These are phyloP conservation scores for Microdochium paspali DNA, from an alignment of 2,329 filamentous ascomycete species.

Conservation along the genomic window DNA sequence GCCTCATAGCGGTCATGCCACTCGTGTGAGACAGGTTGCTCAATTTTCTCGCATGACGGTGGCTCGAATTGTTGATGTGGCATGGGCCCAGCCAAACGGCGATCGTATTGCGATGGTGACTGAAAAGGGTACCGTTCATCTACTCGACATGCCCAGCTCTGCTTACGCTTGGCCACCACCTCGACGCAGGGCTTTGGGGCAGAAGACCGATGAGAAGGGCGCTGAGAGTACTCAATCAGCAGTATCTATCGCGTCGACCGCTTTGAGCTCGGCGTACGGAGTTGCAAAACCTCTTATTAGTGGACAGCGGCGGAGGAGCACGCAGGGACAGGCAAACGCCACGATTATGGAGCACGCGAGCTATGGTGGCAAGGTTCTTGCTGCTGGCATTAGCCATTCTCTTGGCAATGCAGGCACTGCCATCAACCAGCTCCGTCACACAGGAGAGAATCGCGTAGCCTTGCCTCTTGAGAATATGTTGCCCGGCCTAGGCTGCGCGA, in stretches of 20 bases:
- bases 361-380: conserved; percentile 63
- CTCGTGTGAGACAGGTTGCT: conserved; percentile 71
- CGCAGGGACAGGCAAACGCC: conserved; percentile 28
- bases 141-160: conserved; percentile 75
- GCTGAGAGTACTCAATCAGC: conserved; percentile 43
- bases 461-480: conserved; percentile 46
- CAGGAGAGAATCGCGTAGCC: conserved; percentile 65
- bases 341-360: conserved; percentile 52
- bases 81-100: conserved; percentile 74
- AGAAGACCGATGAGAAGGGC: conserved; percentile 34
- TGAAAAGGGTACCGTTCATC: conserved; percentile 88
- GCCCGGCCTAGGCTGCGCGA: conserved; percentile 50
- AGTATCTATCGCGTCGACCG: conserved; percentile 61
- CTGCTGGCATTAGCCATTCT: conserved; percentile 64
- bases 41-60: conserved; percentile 88
- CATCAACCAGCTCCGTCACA: conserved; percentile 63
- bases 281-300: conserved; percentile 53
- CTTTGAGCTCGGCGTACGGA: conserved; percentile 60
- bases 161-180: conserved; percentile 84
- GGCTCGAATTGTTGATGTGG: conserved; percentile 81
- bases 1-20: conserved; percentile 36
- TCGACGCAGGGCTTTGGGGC: conserved; percentile 35
- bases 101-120: conserved; percentile 84
- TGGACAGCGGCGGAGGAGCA: conserved; percentile 43
- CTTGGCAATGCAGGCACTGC: conserved; percentile 63